These are phyloP conservation scores for Arxiozyma slooffiae DNA, from an alignment of 1,139 yeast genomes.

Conservation along the genomic window DNA sequence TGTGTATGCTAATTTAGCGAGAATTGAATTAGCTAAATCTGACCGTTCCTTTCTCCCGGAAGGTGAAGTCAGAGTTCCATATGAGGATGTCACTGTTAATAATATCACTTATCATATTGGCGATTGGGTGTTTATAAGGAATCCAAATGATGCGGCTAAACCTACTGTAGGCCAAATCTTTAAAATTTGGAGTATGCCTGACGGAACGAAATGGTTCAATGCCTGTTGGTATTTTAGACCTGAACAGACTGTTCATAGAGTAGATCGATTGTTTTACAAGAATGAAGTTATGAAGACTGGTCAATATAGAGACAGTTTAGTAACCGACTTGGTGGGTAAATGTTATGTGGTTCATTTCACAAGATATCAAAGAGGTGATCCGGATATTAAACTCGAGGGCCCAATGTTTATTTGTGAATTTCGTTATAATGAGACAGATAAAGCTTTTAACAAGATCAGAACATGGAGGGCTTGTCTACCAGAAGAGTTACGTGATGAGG, in stretches of 20 bases:
- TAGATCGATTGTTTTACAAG: conserved; percentile 77
- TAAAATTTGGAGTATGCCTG: conserved; percentile 76
- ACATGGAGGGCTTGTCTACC: conserved; percentile 99
- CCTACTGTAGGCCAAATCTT: conserved; percentile 93
- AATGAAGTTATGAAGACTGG: conserved; percentile 96
- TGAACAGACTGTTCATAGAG: conserved; percentile 92
- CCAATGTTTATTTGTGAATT: conserved; percentile 91
- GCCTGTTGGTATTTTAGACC: conserved; percentile 98
- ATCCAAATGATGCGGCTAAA: conserved; percentile 75
- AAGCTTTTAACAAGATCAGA: conserved; percentile 84
- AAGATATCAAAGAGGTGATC: conserved; percentile 88
- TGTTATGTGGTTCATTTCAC: conserved; percentile 93
- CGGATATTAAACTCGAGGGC: conserved; percentile 70
- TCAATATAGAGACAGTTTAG: conserved; percentile 87
- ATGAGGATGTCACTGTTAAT: conserved; percentile 62
- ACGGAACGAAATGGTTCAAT: conserved; percentile 79
- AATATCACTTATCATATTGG: conserved; percentile 77
- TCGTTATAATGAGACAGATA: conserved; percentile 83
- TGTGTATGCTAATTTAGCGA: conserved; percentile 51
- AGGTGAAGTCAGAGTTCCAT: conserved; percentile 64
- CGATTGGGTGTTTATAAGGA: conserved; percentile 84
- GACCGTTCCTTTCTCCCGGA: conserved; percentile 68
- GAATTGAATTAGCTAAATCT: conserved; percentile 66
- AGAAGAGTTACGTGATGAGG: conserved; percentile 81
- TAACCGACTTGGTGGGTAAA: conserved; percentile 80